These are phyloP conservation scores for Diaporthe capsici DNA, from an alignment of 2,329 filamentous ascomycete genomes.

Conservation along the genomic window DNA sequence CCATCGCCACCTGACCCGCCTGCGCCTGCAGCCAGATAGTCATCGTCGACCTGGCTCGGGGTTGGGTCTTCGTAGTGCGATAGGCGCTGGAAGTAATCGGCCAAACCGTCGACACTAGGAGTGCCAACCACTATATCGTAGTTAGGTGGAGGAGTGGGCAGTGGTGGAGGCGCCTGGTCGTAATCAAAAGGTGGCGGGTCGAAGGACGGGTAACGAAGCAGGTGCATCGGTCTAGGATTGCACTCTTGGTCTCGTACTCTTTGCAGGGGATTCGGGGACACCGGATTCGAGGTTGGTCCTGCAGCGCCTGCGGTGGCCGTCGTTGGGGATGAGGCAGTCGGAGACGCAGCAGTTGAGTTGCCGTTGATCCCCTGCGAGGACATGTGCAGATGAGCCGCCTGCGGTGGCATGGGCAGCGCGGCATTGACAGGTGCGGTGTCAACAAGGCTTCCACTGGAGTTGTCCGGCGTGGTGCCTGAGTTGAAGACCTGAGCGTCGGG, in stretches of 20 bases:
- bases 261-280: constrained; percentile 50
- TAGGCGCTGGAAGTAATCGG: constrained; percentile 89
- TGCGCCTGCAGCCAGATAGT: constrained; percentile 33
- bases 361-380: constrained; percentile 40
- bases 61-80: constrained; percentile 74
- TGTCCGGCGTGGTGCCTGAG: constrained; percentile 73
- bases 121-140: constrained; percentile 85
- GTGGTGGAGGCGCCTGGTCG: constrained; percentile 79
- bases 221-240: constrained; percentile 81
- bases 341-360: constrained; percentile 26
- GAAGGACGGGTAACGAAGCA: constrained; percentile 86
- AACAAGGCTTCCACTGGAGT: constrained; percentile 66
- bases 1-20: constrained; percentile 13
- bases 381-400: constrained; percentile 67
- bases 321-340: constrained; percentile 23
- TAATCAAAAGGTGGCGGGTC: constrained; percentile 91
- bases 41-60: background rate
- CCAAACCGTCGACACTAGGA: constrained; percentile 76
- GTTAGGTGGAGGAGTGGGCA: constrained; percentile 82
- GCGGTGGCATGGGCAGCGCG: constrained; percentile 64
- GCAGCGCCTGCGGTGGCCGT: constrained; percentile 42
- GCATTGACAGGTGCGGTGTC: constrained; percentile 48
- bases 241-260: constrained; percentile 50
- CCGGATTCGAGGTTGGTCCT: constrained; percentile 43
- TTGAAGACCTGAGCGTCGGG: constrained; percentile 66